Percentiles rank a stretch among this genome's conserved stretches.
These are phyloP conservation scores for Capronia americana DNA, from an alignment of 2,329 filamentous ascomycete genomes.

Conservation along the genomic window DNA sequence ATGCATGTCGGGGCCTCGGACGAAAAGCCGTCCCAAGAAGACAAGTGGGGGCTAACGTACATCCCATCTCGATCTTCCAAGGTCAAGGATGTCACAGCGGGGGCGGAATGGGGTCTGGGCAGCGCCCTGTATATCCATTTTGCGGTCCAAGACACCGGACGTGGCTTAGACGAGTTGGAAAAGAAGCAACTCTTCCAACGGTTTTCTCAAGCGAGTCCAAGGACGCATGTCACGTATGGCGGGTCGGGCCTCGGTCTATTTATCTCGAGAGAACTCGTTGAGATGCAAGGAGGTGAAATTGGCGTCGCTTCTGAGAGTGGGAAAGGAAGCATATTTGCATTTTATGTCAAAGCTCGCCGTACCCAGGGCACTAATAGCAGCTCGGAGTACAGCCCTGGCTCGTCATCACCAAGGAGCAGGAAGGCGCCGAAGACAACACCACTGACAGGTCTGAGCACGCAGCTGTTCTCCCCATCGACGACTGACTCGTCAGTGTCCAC, in stretches of 20 bases:
- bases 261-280: constrained; percentile 78
- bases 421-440: constrained; percentile 26
- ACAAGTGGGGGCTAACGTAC: constrained; percentile 47
- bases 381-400: constrained; percentile 19
- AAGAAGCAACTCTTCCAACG: constrained; percentile 77
- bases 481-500: neutral
- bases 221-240: constrained; percentile 78
- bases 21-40: constrained; percentile 52
- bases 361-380: constrained; percentile 16
- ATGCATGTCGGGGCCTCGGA: constrained; percentile 61
- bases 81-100: constrained; percentile 45
- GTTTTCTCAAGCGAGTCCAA: constrained; percentile 78
- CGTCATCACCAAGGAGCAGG: constrained; percentile 6
- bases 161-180: constrained; percentile 73
- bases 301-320: constrained; percentile 67
- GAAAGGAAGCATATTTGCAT: constrained; percentile 64
- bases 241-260: constrained; percentile 80
- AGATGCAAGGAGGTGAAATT: constrained; percentile 80
- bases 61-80: constrained; percentile 41
- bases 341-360: constrained; percentile 59
- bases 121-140: constrained; percentile 72
- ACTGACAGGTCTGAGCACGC: constrained; percentile 19
- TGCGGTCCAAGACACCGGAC: constrained; percentile 77
- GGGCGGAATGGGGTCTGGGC: constrained; percentile 62
- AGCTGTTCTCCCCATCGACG: neutral